Conservation (phyloP, 805 yeast genomes). For the Yarrowia sp. region DNA sequence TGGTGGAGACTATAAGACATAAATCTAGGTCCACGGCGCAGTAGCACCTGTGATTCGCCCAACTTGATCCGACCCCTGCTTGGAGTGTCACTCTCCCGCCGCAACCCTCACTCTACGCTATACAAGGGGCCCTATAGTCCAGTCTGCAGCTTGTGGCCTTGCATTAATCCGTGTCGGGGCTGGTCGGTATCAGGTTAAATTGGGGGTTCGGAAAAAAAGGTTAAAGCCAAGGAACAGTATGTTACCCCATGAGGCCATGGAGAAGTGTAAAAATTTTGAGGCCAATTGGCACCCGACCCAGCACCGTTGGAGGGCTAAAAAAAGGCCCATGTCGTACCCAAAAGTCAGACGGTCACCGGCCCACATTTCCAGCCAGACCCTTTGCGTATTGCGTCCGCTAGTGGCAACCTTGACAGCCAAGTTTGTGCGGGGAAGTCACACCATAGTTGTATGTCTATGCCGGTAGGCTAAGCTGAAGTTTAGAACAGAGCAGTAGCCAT, state of each 20-base stretch:
- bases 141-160: not conserved
- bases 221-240: not conserved
- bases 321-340: no score
- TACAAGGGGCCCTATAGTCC: no score
- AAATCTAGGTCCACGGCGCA: no score
- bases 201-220: not conserved
- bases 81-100: no score
- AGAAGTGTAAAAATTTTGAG: no score
- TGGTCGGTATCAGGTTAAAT: not conserved
- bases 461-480: no score
- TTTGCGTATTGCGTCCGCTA: not conserved
- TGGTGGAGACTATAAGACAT: not conserved
- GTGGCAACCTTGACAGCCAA: not conserved
- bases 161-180: slow-evolving; percentile 18
- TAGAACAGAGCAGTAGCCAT: not conserved
- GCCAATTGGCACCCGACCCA: no score
- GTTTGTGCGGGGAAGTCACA: slow-evolving; percentile 25
- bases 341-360: not conserved
- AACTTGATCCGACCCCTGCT: not conserved
- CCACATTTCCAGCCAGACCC: not conserved
- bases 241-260: not conserved
- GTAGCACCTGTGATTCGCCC: not conserved
- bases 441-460: not conserved
- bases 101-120: no score
- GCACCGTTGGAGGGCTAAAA: no score